phyloP scores from a whole-genome alignment of 805 yeast species.

The Torulaspora franciscae region DNA sequence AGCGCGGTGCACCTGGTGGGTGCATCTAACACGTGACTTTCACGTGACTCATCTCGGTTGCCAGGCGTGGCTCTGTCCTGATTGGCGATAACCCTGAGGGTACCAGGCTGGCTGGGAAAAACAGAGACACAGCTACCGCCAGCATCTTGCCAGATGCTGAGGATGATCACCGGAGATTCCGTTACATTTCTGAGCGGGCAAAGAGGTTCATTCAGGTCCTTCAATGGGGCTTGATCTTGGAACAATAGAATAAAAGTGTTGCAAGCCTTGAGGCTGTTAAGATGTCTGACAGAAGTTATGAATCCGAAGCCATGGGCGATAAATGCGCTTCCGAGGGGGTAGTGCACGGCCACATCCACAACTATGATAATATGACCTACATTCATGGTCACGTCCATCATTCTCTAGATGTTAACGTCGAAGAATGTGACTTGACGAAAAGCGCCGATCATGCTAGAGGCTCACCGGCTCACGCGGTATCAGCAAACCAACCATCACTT shows the following conservation, averaged over 20 bases:
- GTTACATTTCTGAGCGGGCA: no score
- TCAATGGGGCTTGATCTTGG: no score
- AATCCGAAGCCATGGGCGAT: neutral
- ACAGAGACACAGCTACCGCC: no score
- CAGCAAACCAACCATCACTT: neutral
- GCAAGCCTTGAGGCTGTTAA: neutral
- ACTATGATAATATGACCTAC: conserved; percentile 55
- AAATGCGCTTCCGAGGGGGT: conserved; percentile 40
- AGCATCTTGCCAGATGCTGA: no score
- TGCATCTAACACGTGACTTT: neutral
- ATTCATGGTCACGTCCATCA: conserved; percentile 66
- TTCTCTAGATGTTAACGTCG: neutral
- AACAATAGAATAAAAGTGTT: neutral
- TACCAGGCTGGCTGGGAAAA: neutral
- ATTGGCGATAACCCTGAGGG: conserved; percentile 4
- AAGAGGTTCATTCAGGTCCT: no score
- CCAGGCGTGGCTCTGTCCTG: no score
- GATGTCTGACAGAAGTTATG: conserved; percentile 1
- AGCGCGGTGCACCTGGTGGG: no score
- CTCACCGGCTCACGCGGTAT: neutral
- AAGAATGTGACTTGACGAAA: neutral
- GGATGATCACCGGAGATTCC: no score
- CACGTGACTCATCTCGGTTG: neutral
- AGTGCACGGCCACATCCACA: conserved; percentile 67
- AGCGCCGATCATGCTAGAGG: neutral